phyloP scores from a whole-genome alignment of 352 stramenopile species.

The Phytophthora litchii region DNA sequence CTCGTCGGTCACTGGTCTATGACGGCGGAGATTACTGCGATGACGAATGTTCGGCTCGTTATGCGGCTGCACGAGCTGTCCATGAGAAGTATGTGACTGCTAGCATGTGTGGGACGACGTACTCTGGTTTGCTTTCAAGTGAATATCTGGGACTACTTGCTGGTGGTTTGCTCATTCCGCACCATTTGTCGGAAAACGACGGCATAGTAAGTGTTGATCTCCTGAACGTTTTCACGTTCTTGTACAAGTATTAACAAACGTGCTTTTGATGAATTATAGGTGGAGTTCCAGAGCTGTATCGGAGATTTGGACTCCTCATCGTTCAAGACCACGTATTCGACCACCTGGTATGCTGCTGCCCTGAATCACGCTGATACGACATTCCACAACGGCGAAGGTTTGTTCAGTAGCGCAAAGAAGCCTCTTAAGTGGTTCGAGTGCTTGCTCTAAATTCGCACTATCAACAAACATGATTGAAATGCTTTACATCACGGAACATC shows the following conservation, averaged over 20 bases:
- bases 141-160: conserved; percentile 43
- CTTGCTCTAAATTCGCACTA: conserved; percentile 26
- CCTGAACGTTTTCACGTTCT: neutral
- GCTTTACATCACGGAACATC: neutral
- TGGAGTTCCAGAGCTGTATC: conserved; percentile 69
- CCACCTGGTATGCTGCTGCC: conserved; percentile 50
- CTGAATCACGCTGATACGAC: conserved; percentile 67
- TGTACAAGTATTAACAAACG: neutral
- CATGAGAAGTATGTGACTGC: conserved; percentile 44
- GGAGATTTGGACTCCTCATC: conserved; percentile 38
- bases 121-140: conserved; percentile 46
- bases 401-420: conserved; percentile 57
- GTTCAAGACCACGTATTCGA: conserved; percentile 47
- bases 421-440: conserved; percentile 67
- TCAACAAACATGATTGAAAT: neutral
- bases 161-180: conserved; percentile 44
- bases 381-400: conserved; percentile 62
- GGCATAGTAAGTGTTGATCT: conserved; percentile 46
- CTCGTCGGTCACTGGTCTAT: conserved; percentile 43
- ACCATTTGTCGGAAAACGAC: conserved; percentile 61
- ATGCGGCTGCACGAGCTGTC: conserved; percentile 36
- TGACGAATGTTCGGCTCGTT: conserved; percentile 30
- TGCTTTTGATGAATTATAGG: conserved; percentile 24
- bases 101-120: conserved; percentile 49
- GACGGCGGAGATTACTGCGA: conserved; percentile 44